phyloP scores from a whole-genome alignment of 2,329 filamentous ascomycete genomes.

The Paracoccidioides brasiliensis region DNA sequence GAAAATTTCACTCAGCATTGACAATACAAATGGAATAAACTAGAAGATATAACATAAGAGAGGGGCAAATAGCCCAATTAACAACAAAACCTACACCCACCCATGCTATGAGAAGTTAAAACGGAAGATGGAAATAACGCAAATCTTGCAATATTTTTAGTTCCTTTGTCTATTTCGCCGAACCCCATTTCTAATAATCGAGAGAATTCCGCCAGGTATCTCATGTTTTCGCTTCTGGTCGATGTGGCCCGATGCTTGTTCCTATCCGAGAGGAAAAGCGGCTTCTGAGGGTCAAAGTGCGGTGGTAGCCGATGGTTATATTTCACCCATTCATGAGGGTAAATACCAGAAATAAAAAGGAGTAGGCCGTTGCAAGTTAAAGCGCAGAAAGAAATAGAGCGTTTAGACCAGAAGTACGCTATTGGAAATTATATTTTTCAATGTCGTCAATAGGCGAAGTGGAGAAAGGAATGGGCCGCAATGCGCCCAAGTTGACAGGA shows the following conservation, averaged over 20 bases:
- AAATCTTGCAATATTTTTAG: not conserved
- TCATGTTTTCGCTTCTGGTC: not conserved
- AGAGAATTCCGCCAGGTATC: not conserved
- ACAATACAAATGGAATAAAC: not conserved
- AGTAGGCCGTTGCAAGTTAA: slow-evolving; percentile 9
- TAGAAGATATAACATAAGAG: not conserved
- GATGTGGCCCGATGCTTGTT: not conserved
- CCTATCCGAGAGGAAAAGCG: not conserved
- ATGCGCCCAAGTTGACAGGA: not conserved
- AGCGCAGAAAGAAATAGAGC: not conserved
- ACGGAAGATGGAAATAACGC: not conserved
- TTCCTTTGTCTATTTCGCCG: not conserved
- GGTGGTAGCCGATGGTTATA: not conserved
- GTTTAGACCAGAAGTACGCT: slow-evolving; percentile 15
- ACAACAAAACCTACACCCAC: not conserved
- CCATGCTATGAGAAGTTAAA: not conserved
- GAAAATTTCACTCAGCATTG: not conserved
- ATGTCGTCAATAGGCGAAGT: not conserved
- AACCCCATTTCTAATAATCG: not conserved
- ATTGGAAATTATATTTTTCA: not conserved
- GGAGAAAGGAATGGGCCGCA: slow-evolving; percentile 1
- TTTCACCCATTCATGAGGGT: not conserved
- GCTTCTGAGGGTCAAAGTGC: too few species aligned
- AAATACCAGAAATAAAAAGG: slow-evolving; percentile 1
- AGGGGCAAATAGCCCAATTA: not conserved